phyloP scores from a whole-genome alignment of 148 eudicot species.

The Cornus kousa region DNA sequence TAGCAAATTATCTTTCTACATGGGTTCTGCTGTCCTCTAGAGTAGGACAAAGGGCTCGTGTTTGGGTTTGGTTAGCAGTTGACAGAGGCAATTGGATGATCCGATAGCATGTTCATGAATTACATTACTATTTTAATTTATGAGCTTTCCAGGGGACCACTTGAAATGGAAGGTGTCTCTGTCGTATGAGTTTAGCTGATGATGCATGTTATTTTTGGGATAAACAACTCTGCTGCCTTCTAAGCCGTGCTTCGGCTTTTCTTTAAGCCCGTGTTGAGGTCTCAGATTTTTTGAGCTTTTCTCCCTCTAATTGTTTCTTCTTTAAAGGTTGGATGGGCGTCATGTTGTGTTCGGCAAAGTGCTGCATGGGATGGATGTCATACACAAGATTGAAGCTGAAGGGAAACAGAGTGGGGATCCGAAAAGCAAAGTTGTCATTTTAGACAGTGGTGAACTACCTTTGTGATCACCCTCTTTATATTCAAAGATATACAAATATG shows the following conservation, averaged over 20 bases:
- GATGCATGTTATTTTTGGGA: not conserved
- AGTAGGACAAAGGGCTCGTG: no score
- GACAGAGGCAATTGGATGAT: no score
- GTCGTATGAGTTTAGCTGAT: not conserved
- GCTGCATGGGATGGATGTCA: conserved; percentile 75
- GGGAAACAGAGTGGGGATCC: conserved; percentile 54
- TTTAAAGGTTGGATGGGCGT: conserved; percentile 65
- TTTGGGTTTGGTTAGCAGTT: no score
- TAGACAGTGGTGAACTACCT: conserved; percentile 58
- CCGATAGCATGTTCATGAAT: not conserved
- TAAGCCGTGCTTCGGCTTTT: not conserved
- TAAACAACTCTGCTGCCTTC: not conserved
- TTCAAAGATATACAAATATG: not conserved
- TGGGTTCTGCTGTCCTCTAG: no score
- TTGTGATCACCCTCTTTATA: not conserved
- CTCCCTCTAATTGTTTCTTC: not conserved
- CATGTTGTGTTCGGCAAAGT: conserved; percentile 90
- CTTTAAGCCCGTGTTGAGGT: not conserved
- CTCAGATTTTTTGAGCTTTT: not conserved
- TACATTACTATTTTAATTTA: not conserved
- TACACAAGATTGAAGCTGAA: conserved; percentile 63
- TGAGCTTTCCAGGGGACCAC: not conserved
- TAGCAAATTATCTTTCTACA: not conserved
- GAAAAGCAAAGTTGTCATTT: conserved; percentile 44
- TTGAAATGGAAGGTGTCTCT: not conserved